Evolutionary conservation across 2,329 filamentous ascomycete genomes (phyloP), one percentile per base, ranked within the genome.

Genomic region (Stachybotrys chlorohalonatus): DNA sequence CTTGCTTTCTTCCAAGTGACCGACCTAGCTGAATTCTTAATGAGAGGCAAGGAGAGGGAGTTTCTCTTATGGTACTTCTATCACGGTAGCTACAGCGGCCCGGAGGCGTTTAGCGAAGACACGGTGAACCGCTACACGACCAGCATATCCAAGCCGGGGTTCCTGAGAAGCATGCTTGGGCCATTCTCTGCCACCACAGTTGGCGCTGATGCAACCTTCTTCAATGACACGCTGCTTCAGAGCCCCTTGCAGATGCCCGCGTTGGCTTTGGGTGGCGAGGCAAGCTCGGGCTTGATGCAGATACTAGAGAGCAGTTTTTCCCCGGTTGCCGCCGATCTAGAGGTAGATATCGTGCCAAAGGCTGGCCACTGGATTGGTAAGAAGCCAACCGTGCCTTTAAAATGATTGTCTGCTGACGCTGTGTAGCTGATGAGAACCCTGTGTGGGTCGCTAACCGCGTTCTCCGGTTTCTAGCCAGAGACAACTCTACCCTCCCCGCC

Each of bases 51-150:
- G 1, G 75, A 77, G 58, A 70, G 64, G 55, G 63, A 74, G 55
- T 70, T 77, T 57, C 60, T 77, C 1, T 58, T 67, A 15, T 76
- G 74, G 75, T 77, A 76, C 52, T 77, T 77, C 54, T 77, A 64
- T 55, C 74, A 78, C 39, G 64, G 64, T 0, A 70, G 66, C 16
- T 78, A 77, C 57, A 69, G 71, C 0, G 74, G 75, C 0, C 61
- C 61, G 1, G 60, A 67, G 39, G 62, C 67, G 1, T 66, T 76
- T 11, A 66, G 66, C 1, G 66, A 71, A 45, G 72, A 74, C 11
- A 68, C 69, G 1, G 58, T 76, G 0, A 68, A 70, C 39, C 61
- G 64, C 15, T 76, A 75, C 49, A 64, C 72, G 0, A 65, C 56
- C 11, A 66, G 66, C 15, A 72, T 77, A n/a, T 63, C 67, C 0